Conservation (phyloP, 78 protist genomes). For the Dictyostelium intermedium region DNA sequence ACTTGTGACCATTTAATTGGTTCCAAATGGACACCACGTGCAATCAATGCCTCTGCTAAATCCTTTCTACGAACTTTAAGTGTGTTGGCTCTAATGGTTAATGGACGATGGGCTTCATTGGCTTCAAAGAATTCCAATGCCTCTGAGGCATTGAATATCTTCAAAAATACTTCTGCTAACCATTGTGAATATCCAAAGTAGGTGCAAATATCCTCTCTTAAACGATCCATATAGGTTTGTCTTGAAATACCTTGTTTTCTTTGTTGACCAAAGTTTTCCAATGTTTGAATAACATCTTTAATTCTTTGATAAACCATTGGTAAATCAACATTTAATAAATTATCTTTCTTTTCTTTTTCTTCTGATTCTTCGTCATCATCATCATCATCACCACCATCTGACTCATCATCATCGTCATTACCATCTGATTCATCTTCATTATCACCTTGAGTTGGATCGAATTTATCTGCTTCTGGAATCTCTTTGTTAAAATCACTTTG, state of each 20-base stretch:
- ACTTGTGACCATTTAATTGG: conserved; percentile 94
- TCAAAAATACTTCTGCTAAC: conserved; percentile 85
- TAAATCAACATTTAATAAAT: conserved; percentile 53
- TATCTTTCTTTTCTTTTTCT: not conserved
- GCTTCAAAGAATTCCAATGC: conserved; percentile 94
- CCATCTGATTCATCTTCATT: not conserved
- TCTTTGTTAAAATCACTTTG: not conserved
- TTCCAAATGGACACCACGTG: conserved; percentile 94
- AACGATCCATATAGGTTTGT: conserved; percentile 82
- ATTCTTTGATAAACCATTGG: conserved; percentile 77
- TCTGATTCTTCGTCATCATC: not conserved
- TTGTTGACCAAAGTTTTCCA: conserved; percentile 56
- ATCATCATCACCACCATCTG: not conserved
- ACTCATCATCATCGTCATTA: not conserved
- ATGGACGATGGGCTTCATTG: conserved; percentile 96
- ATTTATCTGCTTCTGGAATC: not conserved
- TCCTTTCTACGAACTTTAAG: conserved; percentile 93
- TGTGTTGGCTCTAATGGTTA: conserved; percentile 98
- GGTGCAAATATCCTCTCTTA: conserved; percentile 86
- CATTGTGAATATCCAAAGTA: conserved; percentile 90
- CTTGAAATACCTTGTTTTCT: conserved; percentile 83
- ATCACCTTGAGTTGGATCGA: not conserved
- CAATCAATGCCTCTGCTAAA: conserved; percentile 87
- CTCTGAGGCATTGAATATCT: conserved; percentile 90
- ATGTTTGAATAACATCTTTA: conserved; percentile 42